phyloP scores from a whole-genome alignment of 331 rosid species.

The Quercus phellos region DNA sequence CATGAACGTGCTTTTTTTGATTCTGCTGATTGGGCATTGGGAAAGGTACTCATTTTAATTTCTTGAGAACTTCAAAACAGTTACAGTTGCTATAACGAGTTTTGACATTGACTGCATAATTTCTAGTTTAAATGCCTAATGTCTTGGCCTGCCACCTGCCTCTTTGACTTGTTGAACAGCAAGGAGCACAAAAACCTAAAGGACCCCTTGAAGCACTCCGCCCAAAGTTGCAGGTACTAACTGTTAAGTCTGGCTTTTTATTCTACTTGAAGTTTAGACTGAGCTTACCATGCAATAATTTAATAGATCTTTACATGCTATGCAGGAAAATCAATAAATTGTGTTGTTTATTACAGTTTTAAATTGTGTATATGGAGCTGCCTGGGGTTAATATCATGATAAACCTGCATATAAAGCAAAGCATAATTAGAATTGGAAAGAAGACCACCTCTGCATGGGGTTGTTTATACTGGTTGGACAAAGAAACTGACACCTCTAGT shows the following conservation, averaged over 20 bases:
- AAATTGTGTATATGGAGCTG: background rate
- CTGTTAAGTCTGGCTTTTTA: background rate
- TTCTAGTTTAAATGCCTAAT: slow-evolving; percentile 19
- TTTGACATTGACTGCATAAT: background rate
- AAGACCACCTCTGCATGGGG: background rate
- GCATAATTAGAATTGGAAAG: background rate
- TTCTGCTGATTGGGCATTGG: slow-evolving; percentile 99
- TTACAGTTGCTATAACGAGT: background rate
- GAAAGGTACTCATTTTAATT: slow-evolving; percentile 60
- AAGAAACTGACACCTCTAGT: background rate
- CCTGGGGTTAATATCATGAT: background rate
- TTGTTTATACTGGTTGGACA: background rate
- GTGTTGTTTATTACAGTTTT: background rate
- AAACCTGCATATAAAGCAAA: background rate
- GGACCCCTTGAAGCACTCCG: slow-evolving; percentile 99
- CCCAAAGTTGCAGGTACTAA: slow-evolving; percentile 87
- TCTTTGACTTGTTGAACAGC: slow-evolving; percentile 44
- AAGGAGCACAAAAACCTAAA: slow-evolving; percentile 90
- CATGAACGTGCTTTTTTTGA: slow-evolving; percentile 96
- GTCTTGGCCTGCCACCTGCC: slow-evolving; percentile 13
- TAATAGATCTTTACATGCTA: background rate
- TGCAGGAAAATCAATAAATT: background rate
- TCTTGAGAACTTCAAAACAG: background rate
- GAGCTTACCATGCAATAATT: background rate
- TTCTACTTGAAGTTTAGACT: background rate